phyloP scores from a whole-genome alignment of 1,139 yeast genomes.

The Lodderomyces theae region DNA sequence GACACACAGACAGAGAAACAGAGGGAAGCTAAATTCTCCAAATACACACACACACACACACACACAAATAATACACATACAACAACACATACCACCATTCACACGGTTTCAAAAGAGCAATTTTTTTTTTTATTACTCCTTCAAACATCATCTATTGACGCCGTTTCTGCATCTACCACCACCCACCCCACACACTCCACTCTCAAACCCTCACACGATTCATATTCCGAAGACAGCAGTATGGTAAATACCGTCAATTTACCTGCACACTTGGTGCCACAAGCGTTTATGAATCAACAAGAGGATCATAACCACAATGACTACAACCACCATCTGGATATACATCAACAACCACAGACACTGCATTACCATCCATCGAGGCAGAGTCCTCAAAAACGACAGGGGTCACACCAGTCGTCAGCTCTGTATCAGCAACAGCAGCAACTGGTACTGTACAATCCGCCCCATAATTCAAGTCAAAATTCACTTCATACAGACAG shows the following conservation, averaged over 20 bases:
- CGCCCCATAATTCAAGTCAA: slow-evolving; percentile 1
- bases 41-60: no score
- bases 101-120: no score
- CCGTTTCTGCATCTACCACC: no score
- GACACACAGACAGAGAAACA: no score
- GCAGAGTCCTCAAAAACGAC: slow-evolving; percentile 11
- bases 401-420: slow-evolving; percentile 7
- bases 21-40: no score
- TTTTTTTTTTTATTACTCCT: no score
- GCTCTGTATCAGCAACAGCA: slow-evolving; percentile 4
- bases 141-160: no score
- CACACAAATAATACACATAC: no score
- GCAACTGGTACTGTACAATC: neutral
- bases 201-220: no score
- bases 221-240: neutral
- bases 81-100: no score
- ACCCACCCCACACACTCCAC: no score
- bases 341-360: slow-evolving; percentile 10
- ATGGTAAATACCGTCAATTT: slow-evolving; percentile 15
- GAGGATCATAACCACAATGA: slow-evolving; percentile 7
- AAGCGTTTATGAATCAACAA: slow-evolving; percentile 21
- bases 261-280: slow-evolving; percentile 39
- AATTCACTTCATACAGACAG: neutral
- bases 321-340: slow-evolving; percentile 11
- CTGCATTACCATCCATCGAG: slow-evolving; percentile 5